Percentiles rank a stretch among this genome's conserved stretches.
Conservation (phyloP, 2,329 filamentous ascomycete species). For the Myriosclerotinia curreyana region DNA sequence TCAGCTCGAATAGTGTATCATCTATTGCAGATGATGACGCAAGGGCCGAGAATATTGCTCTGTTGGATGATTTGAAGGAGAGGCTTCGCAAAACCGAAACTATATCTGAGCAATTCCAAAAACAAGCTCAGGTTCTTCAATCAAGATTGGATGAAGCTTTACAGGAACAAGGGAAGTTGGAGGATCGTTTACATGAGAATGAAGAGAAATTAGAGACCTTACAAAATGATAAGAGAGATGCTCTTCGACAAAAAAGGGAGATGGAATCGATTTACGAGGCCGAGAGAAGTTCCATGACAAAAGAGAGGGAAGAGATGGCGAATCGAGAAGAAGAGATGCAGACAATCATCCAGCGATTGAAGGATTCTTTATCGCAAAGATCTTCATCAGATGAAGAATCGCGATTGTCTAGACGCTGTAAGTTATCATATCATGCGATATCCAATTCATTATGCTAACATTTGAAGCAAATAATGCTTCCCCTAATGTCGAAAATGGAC, state of each 20-base stretch:
- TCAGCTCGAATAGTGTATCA: slow-evolving; percentile 34
- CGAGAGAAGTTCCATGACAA: slow-evolving; percentile 80
- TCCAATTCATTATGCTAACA: slow-evolving; percentile 25
- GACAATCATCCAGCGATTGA: slow-evolving; percentile 82
- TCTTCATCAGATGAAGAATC: slow-evolving; percentile 55
- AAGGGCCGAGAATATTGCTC: slow-evolving; percentile 72
- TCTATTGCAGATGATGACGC: slow-evolving; percentile 65
- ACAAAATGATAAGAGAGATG: slow-evolving; percentile 80
- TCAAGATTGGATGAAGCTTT: slow-evolving; percentile 80
- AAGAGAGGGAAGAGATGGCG: slow-evolving; percentile 86
- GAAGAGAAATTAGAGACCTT: slow-evolving; percentile 80
- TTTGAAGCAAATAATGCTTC: slow-evolving; percentile 50
- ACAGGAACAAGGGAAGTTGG: slow-evolving; percentile 78
- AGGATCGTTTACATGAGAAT: slow-evolving; percentile 83
- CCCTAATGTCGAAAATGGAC: slow-evolving; percentile 67
- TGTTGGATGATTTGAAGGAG: slow-evolving; percentile 81
- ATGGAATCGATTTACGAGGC: slow-evolving; percentile 91
- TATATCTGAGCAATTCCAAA: slow-evolving; percentile 73
- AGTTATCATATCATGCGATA: slow-evolving; percentile 32
- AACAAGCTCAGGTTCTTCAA: slow-evolving; percentile 82
- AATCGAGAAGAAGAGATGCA: slow-evolving; percentile 89
- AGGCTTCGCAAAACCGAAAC: slow-evolving; percentile 77
- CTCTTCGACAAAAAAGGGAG: slow-evolving; percentile 79
- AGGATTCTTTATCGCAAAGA: slow-evolving; percentile 80
- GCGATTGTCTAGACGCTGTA: slow-evolving; percentile 57